Evolutionary conservation across 257 asterid genomes (phyloP), one percentile per base, ranked within the genome.

Genomic region (Gardenia jasminoides): DNA sequence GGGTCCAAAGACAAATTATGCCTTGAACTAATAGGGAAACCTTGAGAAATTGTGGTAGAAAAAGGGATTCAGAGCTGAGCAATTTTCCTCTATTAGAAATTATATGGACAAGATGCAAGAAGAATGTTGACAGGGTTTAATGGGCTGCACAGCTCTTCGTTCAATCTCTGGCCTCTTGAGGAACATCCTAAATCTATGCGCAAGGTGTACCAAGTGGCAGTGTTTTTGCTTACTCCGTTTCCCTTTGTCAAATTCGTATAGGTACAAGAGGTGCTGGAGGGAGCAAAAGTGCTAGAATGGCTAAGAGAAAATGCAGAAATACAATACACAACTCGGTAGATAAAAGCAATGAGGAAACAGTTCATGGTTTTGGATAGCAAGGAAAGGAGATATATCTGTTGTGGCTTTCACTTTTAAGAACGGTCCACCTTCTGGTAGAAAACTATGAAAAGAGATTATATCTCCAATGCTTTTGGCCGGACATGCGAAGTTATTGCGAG

Each of bases 201-300:
- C 28, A 8, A 17, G 68, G 46, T 11, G 10, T 72, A 10, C 48
- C 33, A 10, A 39, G 24, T 44, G 31, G 22, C 48, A 79, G 59
- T 31, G 31, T 31, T 78, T 10, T 58, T 78, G 61, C 47, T 78
- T 1, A 7, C 12, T 54, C 52, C 20, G 72, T 28, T 41, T 20
- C 24, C 59, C 41, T 59, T 73, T 30, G 69, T n/a, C 72, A n/a
- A 67, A 69, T 66, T 79, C 79, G 74, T 41, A 43, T 78, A 94
- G 99, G 99, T 96, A 54, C 94, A 91, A 90, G 98, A 95, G 86
- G 91, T 93, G 71, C 97, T 95, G 0, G 98, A 96, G 87, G 98
- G 97, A 83, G 97, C 97, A 62, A 91, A 93, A 83, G 98, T 96
- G 81, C 97, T 96, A 3, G 97, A 96, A 82, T 96, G 97, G 96